These are phyloP conservation scores for Petrea volubilis DNA, from an alignment of 257 asterid genomes.

Conservation along the genomic window DNA sequence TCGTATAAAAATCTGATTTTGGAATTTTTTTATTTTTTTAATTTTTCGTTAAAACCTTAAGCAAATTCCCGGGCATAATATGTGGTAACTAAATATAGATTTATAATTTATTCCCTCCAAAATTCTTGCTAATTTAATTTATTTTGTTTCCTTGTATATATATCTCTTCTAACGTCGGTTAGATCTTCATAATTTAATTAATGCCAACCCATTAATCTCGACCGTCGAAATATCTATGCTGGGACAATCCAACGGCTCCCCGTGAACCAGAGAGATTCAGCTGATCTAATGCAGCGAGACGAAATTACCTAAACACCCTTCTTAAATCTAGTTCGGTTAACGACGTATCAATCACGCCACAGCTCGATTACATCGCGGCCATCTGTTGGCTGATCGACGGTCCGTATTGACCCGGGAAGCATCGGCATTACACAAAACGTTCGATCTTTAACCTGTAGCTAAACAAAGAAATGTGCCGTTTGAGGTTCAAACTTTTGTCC, in stretches of 20 bases:
- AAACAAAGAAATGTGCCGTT: conserved; percentile 66
- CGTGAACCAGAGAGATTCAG: background rate
- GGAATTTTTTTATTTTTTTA: too few relatives aligned
- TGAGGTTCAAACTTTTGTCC: conserved; percentile 81
- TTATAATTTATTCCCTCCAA: conserved; percentile 18
- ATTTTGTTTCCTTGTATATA: background rate
- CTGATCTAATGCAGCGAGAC: background rate
- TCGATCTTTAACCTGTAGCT: conserved; percentile 22
- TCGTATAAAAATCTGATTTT: too few relatives aligned
- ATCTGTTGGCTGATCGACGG: conserved; percentile 22
- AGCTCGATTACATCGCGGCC: conserved; percentile 13
- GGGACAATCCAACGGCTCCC: conserved; percentile 28
- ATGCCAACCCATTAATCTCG: conserved; percentile 8
- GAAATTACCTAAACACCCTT: conserved; percentile 24
- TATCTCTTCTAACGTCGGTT: background rate
- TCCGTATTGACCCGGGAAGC: conserved; percentile 45
- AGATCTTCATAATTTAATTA: background rate
- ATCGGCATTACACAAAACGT: conserved; percentile 2
- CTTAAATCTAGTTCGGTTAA: conserved; percentile 1
- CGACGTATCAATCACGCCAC: conserved; percentile 31
- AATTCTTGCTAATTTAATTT: background rate
- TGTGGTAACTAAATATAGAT: conserved; percentile 16
- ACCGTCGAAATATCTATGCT: conserved; percentile 6
- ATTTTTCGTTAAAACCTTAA: background rate
- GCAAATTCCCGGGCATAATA: conserved; percentile 15